Percentiles rank a stretch among this genome's conserved stretches.
phyloP scores from a whole-genome alignment of 2,329 filamentous ascomycete genomes.

The Pseudogymnoascus pannorum region DNA sequence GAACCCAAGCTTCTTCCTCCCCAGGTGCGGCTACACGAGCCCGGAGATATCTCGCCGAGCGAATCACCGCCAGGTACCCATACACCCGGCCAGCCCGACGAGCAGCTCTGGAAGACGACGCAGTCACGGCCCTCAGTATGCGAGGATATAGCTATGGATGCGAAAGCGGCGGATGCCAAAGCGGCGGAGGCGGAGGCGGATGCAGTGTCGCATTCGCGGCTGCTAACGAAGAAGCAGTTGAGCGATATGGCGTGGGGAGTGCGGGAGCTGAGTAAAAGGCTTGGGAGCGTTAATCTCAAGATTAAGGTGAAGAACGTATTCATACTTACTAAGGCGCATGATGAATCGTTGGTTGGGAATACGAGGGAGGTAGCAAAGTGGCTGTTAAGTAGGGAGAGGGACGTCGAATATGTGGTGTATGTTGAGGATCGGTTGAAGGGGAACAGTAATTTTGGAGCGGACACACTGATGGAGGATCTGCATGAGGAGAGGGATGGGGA shows the following conservation, averaged over 20 bases:
- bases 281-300: conserved; percentile 76
- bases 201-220: conserved; percentile 47
- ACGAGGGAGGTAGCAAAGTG: conserved; percentile 72
- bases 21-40: not conserved
- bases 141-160: not conserved
- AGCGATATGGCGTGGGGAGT: conserved; percentile 97
- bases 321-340: conserved; percentile 85
- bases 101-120: conserved; percentile 44
- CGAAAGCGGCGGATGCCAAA: not conserved
- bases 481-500: conserved; percentile 30
- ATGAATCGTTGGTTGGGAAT: conserved; percentile 68
- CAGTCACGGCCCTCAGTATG: not conserved
- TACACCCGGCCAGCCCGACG: conserved; percentile 45
- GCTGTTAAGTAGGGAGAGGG: conserved; percentile 65
- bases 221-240: conserved; percentile 89
- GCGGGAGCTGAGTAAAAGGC: conserved; percentile 75
- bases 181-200: not conserved
- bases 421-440: conserved; percentile 69
- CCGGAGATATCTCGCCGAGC: not conserved
- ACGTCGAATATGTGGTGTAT: conserved; percentile 68
- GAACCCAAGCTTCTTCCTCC: conserved; percentile 13
- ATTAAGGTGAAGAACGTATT: conserved; percentile 79
- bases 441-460: conserved; percentile 65
- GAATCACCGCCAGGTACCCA: not conserved
- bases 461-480: conserved; percentile 45